phyloP scores from a whole-genome alignment of 164 flowering plant species.

The Echeveria elegans region DNA sequence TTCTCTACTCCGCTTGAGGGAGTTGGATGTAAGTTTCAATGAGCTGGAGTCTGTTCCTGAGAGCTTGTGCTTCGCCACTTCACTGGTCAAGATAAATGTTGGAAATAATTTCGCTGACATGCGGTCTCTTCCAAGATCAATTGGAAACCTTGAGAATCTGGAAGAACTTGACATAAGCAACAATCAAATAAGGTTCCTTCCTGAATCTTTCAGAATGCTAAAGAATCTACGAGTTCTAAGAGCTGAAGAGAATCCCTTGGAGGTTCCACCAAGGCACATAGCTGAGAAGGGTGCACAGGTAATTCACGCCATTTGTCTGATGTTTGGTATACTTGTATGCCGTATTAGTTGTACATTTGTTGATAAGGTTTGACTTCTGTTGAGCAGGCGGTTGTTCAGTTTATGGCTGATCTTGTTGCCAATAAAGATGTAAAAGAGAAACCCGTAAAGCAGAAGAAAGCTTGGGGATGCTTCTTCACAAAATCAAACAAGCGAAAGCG shows the following conservation, averaged over 20 bases:
- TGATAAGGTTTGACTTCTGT: slow-evolving; percentile 11
- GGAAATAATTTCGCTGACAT: slow-evolving; percentile 64
- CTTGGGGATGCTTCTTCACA: slow-evolving; percentile 59
- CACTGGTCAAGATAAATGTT: slow-evolving; percentile 43
- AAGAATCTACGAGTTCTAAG: slow-evolving; percentile 44
- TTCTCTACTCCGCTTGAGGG: slow-evolving; percentile 40
- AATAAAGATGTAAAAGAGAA: slow-evolving; percentile 40
- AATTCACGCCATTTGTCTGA: neutral
- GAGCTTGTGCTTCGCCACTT: slow-evolving; percentile 44
- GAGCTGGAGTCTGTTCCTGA: slow-evolving; percentile 56
- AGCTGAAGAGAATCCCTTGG: slow-evolving; percentile 68
- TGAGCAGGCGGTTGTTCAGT: slow-evolving; percentile 71
- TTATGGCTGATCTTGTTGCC: slow-evolving; percentile 63
- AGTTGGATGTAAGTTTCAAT: slow-evolving; percentile 65
- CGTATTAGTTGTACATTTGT: neutral
- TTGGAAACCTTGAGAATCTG: slow-evolving; percentile 60
- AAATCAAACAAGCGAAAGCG: slow-evolving; percentile 12
- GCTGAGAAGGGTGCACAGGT: slow-evolving; percentile 63
- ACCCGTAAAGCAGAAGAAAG: slow-evolving; percentile 48
- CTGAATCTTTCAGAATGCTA: slow-evolving; percentile 54
- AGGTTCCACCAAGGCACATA: slow-evolving; percentile 55
- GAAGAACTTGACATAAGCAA: slow-evolving; percentile 65
- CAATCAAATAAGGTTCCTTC: slow-evolving; percentile 47
- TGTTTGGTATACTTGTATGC: neutral
- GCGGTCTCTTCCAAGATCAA: slow-evolving; percentile 47